These are phyloP conservation scores for Cytospora paraplurivora DNA, from an alignment of 2,329 filamentous ascomycete species.

Conservation along the genomic window DNA sequence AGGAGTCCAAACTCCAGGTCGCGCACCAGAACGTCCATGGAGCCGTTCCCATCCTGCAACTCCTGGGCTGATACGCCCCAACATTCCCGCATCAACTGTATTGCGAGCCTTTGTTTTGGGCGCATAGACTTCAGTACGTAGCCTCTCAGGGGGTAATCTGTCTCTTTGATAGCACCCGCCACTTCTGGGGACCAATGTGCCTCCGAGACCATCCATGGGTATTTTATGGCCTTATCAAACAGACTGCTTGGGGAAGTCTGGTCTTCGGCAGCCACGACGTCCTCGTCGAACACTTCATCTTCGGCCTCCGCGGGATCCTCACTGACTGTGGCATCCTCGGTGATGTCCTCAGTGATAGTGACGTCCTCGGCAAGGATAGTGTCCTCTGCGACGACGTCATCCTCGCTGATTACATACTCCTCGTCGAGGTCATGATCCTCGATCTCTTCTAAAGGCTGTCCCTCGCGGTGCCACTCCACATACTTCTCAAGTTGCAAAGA, in stretches of 20 bases:
- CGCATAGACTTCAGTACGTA: constrained; percentile 36
- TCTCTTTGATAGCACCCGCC: constrained; percentile 27
- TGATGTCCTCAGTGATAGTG: background rate
- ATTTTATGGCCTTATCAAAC: constrained; percentile 4
- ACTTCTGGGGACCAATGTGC: constrained; percentile 47
- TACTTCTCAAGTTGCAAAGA: constrained; percentile 49
- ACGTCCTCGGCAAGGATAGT: background rate
- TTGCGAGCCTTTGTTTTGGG: constrained; percentile 45
- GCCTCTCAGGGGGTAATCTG: constrained; percentile 34
- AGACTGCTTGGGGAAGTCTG: background rate
- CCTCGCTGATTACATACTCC: background rate
- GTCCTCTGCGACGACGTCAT: background rate
- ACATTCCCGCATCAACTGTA: constrained; percentile 49
- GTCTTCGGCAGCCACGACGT: background rate
- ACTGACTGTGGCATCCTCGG: background rate
- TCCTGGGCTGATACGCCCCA: constrained; percentile 56
- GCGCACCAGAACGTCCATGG: constrained; percentile 43
- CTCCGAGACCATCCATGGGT: constrained; percentile 45
- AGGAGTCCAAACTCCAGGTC: constrained; percentile 48
- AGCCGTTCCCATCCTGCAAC: constrained; percentile 46
- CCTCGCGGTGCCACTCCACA: constrained; percentile 24
- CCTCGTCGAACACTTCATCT: background rate
- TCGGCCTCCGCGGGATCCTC: background rate
- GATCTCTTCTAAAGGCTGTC: constrained; percentile 18
- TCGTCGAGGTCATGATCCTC: constrained; percentile 31